Conservation (phyloP, 2,329 filamentous ascomycete genomes). For the Beauveria sp. region DNA sequence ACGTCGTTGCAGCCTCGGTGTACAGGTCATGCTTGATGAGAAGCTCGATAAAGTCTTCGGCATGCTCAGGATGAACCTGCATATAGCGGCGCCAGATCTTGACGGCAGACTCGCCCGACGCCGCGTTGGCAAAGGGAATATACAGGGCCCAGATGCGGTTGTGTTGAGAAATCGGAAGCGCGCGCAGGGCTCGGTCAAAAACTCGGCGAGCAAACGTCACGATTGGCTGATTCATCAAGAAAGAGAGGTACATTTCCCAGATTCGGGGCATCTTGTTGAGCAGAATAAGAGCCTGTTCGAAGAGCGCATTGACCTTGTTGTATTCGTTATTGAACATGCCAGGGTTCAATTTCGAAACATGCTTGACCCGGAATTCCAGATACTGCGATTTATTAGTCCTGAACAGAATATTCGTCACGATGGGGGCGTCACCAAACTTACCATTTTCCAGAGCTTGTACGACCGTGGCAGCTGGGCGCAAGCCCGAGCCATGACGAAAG, state of each 20-base stretch:
- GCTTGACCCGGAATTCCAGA: conserved; percentile 73
- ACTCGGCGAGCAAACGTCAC: conserved; percentile 79
- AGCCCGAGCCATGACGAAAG: conserved; percentile 80
- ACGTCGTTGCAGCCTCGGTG: conserved; percentile 84
- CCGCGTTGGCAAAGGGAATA: conserved; percentile 82
- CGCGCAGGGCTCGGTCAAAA: conserved; percentile 87
- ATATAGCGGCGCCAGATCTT: conserved; percentile 95
- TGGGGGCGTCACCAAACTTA: conserved; percentile 28
- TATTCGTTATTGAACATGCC: conserved; percentile 73
- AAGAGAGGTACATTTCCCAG: conserved; percentile 95
- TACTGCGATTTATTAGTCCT: conserved; percentile 48
- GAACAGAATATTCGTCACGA: background rate
- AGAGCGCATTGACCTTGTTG: conserved; percentile 88
- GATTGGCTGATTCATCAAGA: conserved; percentile 84
- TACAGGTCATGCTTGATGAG: conserved; percentile 74
- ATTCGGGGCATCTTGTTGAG: conserved; percentile 98
- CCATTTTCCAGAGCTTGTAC: conserved; percentile 98
- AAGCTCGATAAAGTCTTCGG: conserved; percentile 90
- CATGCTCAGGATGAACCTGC: conserved; percentile 92
- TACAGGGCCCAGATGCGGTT: conserved; percentile 93
- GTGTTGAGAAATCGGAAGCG: conserved; percentile 89
- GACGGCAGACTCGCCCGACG: conserved; percentile 81
- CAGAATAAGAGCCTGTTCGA: conserved; percentile 84
- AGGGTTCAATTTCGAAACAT: conserved; percentile 75
- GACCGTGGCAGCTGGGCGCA: conserved; percentile 85